phyloP scores from a whole-genome alignment of 139 green algal species.

The Closterium sp. region DNA sequence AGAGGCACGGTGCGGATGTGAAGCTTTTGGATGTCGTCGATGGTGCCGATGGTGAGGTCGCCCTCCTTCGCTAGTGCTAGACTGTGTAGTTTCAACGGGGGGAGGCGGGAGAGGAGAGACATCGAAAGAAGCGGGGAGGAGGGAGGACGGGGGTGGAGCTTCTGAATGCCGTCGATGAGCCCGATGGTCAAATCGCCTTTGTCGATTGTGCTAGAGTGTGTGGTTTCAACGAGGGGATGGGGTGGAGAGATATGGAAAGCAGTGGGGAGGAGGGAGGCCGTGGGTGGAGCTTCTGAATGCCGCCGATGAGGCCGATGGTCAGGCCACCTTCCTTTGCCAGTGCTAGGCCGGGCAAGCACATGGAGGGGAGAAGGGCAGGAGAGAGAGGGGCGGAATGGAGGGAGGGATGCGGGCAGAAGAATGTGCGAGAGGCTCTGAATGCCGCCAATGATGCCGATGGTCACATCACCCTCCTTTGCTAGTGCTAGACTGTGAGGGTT shows the following conservation, averaged over 20 bases:
- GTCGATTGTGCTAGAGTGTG: no score
- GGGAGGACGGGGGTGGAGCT: no score
- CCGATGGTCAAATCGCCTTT: no score
- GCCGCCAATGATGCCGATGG: neutral
- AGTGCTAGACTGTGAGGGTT: neutral
- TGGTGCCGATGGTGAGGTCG: conserved; percentile 79
- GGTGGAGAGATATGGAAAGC: no score
- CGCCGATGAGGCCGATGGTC: neutral
- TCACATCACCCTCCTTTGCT: neutral
- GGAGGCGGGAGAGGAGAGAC: no score
- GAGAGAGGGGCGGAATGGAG: neutral
- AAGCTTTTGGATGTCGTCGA: conserved; percentile 94
- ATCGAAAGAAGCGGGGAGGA: no score
- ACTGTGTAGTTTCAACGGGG: no score
- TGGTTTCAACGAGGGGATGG: no score
- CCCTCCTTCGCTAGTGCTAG: conserved; percentile 67
- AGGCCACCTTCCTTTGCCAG: neutral
- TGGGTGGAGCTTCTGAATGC: neutral
- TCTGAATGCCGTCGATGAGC: no score
- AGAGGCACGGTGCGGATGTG: conserved; percentile 88
- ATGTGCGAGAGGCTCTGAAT: no score
- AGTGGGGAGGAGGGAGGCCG: no score
- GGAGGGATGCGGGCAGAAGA: neutral
- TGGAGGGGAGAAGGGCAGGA: neutral
- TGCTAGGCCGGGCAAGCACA: neutral